phyloP scores from a whole-genome alignment of 1,139 yeast species.

The Pneumocystis canis region DNA sequence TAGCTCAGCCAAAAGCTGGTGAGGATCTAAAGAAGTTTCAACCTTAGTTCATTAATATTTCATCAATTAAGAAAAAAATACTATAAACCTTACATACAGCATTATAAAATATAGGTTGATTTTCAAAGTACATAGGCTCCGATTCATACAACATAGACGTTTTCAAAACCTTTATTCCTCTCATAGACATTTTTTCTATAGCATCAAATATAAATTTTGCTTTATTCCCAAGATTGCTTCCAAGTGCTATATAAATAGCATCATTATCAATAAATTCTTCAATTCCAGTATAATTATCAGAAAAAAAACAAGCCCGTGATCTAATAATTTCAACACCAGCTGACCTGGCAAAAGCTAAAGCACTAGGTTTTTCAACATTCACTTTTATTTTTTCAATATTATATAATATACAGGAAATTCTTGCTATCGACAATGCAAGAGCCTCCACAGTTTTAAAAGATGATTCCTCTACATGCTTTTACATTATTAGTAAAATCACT shows the following conservation, averaged over 20 bases:
- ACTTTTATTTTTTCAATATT: constrained; percentile 36
- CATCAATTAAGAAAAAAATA: background rate
- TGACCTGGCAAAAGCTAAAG: constrained; percentile 71
- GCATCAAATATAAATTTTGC: constrained; percentile 48
- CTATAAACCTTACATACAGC: constrained; percentile 42
- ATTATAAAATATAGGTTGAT: constrained; percentile 71
- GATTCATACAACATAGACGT: constrained; percentile 75
- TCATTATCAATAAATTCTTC: constrained; percentile 28
- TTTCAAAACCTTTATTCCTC: constrained; percentile 36
- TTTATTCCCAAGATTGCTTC: constrained; percentile 71
- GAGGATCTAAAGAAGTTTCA: constrained; percentile 44
- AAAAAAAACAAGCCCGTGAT: constrained; percentile 25
- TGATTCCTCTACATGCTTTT: constrained; percentile 53
- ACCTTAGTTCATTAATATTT: constrained; percentile 26
- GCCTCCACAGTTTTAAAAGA: constrained; percentile 90
- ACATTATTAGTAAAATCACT: constrained; percentile 23
- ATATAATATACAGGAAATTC: constrained; percentile 35
- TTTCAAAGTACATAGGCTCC: constrained; percentile 78
- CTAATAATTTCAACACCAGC: constrained; percentile 72
- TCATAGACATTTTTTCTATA: constrained; percentile 32
- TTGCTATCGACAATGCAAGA: constrained; percentile 59
- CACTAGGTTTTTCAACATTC: constrained; percentile 71
- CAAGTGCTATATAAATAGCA: constrained; percentile 64
- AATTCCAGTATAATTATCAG: constrained; percentile 14
- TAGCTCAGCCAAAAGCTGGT: constrained; percentile 42